These are phyloP conservation scores for Lactifluus echinatus DNA, from an alignment of 768 basidiomycete species.

Conservation along the genomic window DNA sequence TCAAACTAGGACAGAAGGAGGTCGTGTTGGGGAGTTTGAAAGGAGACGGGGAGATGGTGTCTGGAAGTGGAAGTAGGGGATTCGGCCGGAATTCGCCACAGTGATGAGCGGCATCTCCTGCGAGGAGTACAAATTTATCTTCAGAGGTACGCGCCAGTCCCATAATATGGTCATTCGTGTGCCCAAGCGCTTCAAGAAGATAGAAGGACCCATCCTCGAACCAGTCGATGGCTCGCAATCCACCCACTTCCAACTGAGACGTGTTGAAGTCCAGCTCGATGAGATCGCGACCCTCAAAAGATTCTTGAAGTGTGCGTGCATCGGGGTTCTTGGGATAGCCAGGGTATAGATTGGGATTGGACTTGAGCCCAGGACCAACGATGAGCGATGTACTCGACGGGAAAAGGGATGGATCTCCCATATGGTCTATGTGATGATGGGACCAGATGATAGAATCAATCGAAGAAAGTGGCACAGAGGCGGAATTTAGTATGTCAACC, in stretches of 20 bases:
- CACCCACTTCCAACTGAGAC: neutral
- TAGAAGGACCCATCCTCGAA: neutral
- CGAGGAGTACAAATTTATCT: neutral
- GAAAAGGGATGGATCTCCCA: neutral
- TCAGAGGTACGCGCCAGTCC: neutral
- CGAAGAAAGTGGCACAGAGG: neutral
- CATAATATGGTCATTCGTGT: neutral
- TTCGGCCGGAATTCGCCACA: neutral
- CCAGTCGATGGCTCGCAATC: neutral
- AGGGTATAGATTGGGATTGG: neutral
- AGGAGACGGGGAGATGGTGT: neutral
- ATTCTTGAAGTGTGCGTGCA: neutral
- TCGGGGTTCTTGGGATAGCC: neutral
- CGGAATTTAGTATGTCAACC: neutral
- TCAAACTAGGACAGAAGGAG: neutral
- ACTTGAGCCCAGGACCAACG: neutral
- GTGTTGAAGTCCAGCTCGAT: neutral
- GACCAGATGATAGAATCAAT: conserved; percentile 3
- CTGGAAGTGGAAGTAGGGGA: neutral
- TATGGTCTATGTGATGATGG: neutral
- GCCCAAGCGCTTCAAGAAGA: neutral
- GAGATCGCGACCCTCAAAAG: neutral
- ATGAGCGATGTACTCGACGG: neutral
- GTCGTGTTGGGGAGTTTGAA: neutral
- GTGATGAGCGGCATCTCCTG: neutral